A percentile compares a stretch with the other conserved stretches of the same genome.
phyloP scores from a whole-genome alignment of 441 rosid genomes.

The Mallotus japonicus region DNA sequence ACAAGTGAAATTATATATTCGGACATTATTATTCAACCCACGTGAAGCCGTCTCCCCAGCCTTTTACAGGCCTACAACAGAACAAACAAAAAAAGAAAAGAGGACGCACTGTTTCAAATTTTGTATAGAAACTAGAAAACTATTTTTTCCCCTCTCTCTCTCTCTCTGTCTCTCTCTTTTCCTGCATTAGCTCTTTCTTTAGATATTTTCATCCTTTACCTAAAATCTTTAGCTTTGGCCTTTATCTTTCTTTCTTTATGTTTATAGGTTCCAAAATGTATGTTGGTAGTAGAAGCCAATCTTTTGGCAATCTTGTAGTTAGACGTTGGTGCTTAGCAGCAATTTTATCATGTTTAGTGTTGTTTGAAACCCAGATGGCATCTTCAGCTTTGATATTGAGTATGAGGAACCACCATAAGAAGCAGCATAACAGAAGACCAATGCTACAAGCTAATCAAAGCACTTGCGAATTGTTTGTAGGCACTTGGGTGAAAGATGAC shows the following conservation, averaged over 20 bases:
- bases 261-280: constrained; percentile 28
- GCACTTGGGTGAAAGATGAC: constrained; percentile 79
- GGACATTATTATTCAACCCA: constrained; percentile 24
- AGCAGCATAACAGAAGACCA: constrained; percentile 44
- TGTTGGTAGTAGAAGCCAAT: constrained; percentile 5
- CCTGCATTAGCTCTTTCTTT: neutral
- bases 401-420: constrained; percentile 39
- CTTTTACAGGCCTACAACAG: constrained; percentile 29
- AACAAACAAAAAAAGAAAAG: constrained; percentile 9
- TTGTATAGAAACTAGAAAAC: neutral
- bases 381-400: constrained; percentile 51
- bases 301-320: constrained; percentile 18
- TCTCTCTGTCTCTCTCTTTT: neutral
- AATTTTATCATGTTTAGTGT: constrained; percentile 35
- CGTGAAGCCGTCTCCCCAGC: constrained; percentile 21
- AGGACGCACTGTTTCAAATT: constrained; percentile 25
- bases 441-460: constrained; percentile 42
- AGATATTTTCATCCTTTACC: neutral
- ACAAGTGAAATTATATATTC: too few species aligned
- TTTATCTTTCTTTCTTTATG: neutral
- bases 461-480: constrained; percentile 62
- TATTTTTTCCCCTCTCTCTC: neutral
- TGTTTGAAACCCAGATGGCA: constrained; percentile 34
- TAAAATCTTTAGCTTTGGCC: constrained; percentile 6
- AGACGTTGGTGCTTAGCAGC: constrained; percentile 23